These are phyloP conservation scores for Stemphylium vesicarium DNA, from an alignment of 2,329 filamentous ascomycete genomes.

Conservation along the genomic window DNA sequence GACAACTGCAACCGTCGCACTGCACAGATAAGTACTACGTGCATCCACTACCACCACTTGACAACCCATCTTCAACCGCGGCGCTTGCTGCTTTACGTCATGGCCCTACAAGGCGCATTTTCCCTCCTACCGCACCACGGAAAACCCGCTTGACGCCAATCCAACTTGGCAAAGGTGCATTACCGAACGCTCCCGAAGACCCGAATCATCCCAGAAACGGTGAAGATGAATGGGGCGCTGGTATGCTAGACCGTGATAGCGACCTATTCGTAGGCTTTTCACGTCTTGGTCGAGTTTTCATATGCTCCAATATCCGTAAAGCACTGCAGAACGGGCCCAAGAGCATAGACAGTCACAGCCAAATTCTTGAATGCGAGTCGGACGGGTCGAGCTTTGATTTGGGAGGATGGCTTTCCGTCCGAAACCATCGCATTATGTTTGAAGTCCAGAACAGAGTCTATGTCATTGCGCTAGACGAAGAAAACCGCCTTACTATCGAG, in stretches of 20 bases:
- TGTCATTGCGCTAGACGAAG: background rate
- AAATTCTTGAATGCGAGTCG: slow-evolving; percentile 7
- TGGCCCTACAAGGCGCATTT: background rate
- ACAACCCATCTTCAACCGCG: background rate
- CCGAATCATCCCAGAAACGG: background rate
- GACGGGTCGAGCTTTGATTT: slow-evolving; percentile 6
- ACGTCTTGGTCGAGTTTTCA: slow-evolving; percentile 5
- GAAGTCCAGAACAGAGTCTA: slow-evolving; percentile 2
- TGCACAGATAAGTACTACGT: slow-evolving; percentile 9
- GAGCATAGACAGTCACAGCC: background rate
- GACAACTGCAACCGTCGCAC: slow-evolving; percentile 4
- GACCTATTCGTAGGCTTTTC: slow-evolving; percentile 13
- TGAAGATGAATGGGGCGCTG: slow-evolving; percentile 14
- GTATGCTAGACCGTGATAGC: slow-evolving; percentile 12
- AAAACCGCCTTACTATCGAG: background rate
- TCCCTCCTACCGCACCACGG: slow-evolving; percentile 3
- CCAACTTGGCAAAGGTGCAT: background rate
- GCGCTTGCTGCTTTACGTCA: background rate
- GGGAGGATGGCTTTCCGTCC: slow-evolving; percentile 5
- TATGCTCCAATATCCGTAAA: slow-evolving; percentile 8
- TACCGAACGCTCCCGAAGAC: slow-evolving; percentile 2
- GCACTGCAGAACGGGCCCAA: slow-evolving; percentile 1
- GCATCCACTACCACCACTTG: background rate
- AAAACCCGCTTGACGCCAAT: slow-evolving; percentile 6
- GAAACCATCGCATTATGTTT: slow-evolving; percentile 10